These are phyloP conservation scores for Isoetes engelmannii DNA, from an alignment of 83 land plant genomes.

Conservation along the genomic window DNA sequence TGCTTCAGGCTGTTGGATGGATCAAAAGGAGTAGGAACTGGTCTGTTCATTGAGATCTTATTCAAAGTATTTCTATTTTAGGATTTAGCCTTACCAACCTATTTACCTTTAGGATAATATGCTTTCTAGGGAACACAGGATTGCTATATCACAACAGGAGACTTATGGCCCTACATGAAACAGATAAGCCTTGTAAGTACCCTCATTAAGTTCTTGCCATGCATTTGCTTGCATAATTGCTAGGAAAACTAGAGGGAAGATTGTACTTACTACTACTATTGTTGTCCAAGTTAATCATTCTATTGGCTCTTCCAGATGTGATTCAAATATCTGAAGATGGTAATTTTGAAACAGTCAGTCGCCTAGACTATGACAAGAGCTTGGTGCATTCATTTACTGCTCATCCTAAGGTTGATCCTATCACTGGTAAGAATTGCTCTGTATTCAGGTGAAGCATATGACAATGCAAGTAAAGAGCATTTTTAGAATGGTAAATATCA, in stretches of 20 bases:
- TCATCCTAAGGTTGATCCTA: constrained; percentile 36
- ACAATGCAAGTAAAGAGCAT: too few species aligned
- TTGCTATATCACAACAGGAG: constrained; percentile 19
- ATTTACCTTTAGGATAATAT: not conserved
- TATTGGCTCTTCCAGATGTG: constrained; percentile 19
- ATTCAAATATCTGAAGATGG: constrained; percentile 35
- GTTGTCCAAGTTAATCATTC: too few species aligned
- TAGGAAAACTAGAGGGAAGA: too few species aligned
- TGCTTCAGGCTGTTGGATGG: constrained; percentile 61
- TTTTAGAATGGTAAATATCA: not conserved
- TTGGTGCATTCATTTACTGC: constrained; percentile 29
- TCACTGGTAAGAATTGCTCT: constrained; percentile 25
- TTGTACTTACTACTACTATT: too few species aligned
- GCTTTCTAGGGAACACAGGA: constrained; percentile 20
- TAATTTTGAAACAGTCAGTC: constrained; percentile 31
- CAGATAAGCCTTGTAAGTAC: constrained; percentile 25
- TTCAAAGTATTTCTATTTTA: too few species aligned
- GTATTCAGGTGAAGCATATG: too few species aligned
- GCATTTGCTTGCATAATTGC: too few species aligned
- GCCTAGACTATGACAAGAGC: constrained; percentile 19
- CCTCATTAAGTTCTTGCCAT: not conserved
- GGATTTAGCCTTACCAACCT: too few species aligned
- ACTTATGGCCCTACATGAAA: constrained; percentile 18
- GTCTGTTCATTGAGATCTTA: constrained; percentile 16
- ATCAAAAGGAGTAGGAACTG: constrained; percentile 65